Percentiles rank a stretch among this genome's conserved stretches.
Evolutionary conservation across 1,284 basidiomycete species (phyloP).

Genomic region (Caloboletus inedulis): DNA sequence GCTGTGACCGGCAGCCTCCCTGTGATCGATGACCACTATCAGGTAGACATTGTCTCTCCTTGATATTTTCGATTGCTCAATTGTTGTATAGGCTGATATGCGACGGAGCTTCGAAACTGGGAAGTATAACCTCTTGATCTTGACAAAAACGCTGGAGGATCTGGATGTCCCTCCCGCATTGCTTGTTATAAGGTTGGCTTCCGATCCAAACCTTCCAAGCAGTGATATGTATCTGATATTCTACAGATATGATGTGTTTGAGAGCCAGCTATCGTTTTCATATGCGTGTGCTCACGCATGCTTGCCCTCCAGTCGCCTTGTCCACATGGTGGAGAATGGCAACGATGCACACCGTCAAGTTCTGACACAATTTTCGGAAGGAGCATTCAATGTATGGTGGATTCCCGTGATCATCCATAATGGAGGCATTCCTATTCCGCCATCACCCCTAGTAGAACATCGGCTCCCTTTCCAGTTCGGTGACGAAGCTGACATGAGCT

Average conservation of each 20-base stretch:
- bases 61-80: slow-evolving; percentile 8
- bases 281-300: slow-evolving; percentile 47
- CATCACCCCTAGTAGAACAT: slow-evolving; percentile 40
- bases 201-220: background rate
- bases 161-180: slow-evolving; percentile 52
- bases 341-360: slow-evolving; percentile 54
- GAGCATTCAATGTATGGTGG: slow-evolving; percentile 39
- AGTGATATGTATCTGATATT: slow-evolving; percentile 12
- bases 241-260: slow-evolving; percentile 57
- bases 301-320: slow-evolving; percentile 47
- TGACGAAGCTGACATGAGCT: slow-evolving; percentile 43
- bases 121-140: slow-evolving; percentile 57
- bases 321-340: slow-evolving; percentile 61
- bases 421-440: slow-evolving; percentile 45
- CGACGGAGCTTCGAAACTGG: slow-evolving; percentile 50
- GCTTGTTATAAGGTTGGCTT: slow-evolving; percentile 56
- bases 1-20: slow-evolving; percentile 25
- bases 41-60: slow-evolving; percentile 24
- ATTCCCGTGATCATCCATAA: slow-evolving; percentile 40
- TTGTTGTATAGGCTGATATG: slow-evolving; percentile 25
- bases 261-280: slow-evolving; percentile 58
- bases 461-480: slow-evolving; percentile 44
- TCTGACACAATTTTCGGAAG: slow-evolving; percentile 37
- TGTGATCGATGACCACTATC: slow-evolving; percentile 31
- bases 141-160: slow-evolving; percentile 56